Conservation (phyloP, 495 filamentous ascomycete species). For the Penicillium canescens region DNA sequence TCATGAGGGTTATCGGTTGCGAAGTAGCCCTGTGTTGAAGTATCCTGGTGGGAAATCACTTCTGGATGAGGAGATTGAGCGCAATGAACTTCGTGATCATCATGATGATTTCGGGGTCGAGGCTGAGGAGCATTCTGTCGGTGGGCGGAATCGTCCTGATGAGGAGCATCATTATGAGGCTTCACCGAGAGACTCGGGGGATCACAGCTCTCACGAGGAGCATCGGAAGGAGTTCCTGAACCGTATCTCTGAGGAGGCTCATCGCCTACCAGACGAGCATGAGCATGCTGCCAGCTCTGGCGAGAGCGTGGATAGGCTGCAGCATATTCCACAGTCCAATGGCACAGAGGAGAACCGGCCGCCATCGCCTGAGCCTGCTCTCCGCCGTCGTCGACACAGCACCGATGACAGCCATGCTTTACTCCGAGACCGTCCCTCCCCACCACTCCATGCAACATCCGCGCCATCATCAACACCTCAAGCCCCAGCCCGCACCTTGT, state of each 20-base stretch:
- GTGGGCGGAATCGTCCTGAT: conserved; percentile 28
- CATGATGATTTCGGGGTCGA: conserved; percentile 84
- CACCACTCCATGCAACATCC: conserved; percentile 11
- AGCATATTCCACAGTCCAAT: background rate
- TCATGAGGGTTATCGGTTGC: conserved; percentile 77
- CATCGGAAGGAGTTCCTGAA: conserved; percentile 16
- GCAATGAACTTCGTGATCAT: conserved; percentile 85
- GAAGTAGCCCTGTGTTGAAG: conserved; percentile 88
- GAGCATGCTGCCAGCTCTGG: conserved; percentile 11
- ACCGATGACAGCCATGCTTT: conserved; percentile 24
- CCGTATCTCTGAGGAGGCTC: conserved; percentile 22
- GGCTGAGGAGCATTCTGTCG: conserved; percentile 42
- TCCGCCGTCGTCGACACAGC: conserved; percentile 28
- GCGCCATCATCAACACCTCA: conserved; percentile 20
- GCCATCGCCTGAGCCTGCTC: conserved; percentile 9
- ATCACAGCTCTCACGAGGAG: conserved; percentile 13
- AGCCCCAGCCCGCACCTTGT: conserved; percentile 52
- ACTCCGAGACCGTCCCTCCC: conserved; percentile 18
- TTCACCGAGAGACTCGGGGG: conserved; percentile 13
- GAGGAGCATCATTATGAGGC: conserved; percentile 34
- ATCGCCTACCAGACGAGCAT: conserved; percentile 21
- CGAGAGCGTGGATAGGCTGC: background rate
- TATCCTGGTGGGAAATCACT: conserved; percentile 90
- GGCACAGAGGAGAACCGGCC: conserved; percentile 1
- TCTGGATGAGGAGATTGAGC: conserved; percentile 93